A percentile compares a stretch with the other conserved stretches of the same genome.
Conservation (phyloP, 495 filamentous ascomycete species). For the Penicillium subrubescens region DNA sequence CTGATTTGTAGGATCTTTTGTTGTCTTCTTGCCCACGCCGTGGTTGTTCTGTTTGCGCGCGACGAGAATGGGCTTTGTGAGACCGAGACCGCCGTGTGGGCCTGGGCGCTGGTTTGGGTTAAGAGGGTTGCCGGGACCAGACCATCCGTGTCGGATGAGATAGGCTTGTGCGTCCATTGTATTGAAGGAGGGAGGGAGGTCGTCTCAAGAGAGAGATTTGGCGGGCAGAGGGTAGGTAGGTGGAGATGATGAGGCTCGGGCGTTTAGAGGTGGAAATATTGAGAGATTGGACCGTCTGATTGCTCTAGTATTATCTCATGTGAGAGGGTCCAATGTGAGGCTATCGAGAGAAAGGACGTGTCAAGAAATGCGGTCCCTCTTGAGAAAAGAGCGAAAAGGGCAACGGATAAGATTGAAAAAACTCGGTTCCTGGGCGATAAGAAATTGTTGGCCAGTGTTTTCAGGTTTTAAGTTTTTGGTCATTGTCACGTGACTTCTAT, state of each 20-base stretch:
- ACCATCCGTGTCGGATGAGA: constrained; percentile 78
- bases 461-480: neutral
- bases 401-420: constrained; percentile 12
- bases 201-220: neutral
- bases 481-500: neutral
- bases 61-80: constrained; percentile 68
- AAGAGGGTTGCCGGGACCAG: constrained; percentile 72
- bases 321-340: neutral
- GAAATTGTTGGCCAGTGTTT: neutral
- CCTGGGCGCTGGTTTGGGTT: constrained; percentile 65
- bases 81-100: constrained; percentile 61
- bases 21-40: constrained; percentile 71
- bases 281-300: neutral
- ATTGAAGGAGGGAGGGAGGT: neutral
- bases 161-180: constrained; percentile 69
- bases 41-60: constrained; percentile 67
- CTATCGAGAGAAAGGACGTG: neutral
- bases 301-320: neutral
- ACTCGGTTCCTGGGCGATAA: constrained; percentile 25
- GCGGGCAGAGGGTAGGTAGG: neutral
- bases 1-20: constrained; percentile 62
- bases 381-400: neutral
- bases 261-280: neutral
- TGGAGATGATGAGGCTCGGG: neutral
- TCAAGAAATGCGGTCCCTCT: neutral